Percentiles rank a stretch among this genome's conserved stretches.
phyloP scores from a whole-genome alignment of 2,329 filamentous ascomycete genomes.

The Penicillium sp. region DNA sequence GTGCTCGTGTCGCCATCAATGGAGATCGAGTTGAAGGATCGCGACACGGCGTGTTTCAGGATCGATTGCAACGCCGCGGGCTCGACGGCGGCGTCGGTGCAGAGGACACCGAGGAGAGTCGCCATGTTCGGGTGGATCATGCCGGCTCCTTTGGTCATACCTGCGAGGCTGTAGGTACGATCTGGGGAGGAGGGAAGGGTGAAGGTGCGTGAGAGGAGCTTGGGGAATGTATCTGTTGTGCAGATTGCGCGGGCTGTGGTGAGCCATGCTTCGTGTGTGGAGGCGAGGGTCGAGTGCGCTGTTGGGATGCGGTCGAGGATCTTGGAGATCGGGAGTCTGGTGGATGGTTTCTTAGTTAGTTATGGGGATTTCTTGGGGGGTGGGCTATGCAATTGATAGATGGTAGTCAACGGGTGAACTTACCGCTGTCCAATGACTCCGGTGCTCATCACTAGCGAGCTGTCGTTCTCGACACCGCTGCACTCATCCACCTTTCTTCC shows the following conservation, averaged over 20 bases:
- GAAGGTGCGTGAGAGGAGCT: constrained; percentile 83
- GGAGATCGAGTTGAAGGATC: constrained; percentile 94
- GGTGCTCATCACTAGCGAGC: constrained; percentile 96
- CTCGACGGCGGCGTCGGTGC: constrained; percentile 82
- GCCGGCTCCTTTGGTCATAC: constrained; percentile 96
- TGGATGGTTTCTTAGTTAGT: not conserved
- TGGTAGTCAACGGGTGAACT: not conserved
- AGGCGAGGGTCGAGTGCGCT: constrained; percentile 69
- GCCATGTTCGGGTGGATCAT: constrained; percentile 99
- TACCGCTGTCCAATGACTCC: constrained; percentile 93
- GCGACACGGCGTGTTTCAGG: constrained; percentile 71
- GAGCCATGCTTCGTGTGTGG: constrained; percentile 82
- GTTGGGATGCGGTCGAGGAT: constrained; percentile 80
- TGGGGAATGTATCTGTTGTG: constrained; percentile 98
- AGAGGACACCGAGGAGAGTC: constrained; percentile 85
- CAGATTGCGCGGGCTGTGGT: constrained; percentile 86
- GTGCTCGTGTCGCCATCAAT: constrained; percentile 97
- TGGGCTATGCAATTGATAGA: not conserved
- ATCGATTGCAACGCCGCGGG: constrained; percentile 66
- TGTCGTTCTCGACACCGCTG: constrained; percentile 53
- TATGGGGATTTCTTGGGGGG: not conserved
- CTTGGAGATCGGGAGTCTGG: constrained; percentile 81
- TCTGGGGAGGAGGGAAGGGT: constrained; percentile 75
- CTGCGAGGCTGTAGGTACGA: constrained; percentile 78
- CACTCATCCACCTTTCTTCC: constrained; percentile 71